Conservation (phyloP, 2,329 filamentous ascomycete species). For the Exophiala sp. region DNA sequence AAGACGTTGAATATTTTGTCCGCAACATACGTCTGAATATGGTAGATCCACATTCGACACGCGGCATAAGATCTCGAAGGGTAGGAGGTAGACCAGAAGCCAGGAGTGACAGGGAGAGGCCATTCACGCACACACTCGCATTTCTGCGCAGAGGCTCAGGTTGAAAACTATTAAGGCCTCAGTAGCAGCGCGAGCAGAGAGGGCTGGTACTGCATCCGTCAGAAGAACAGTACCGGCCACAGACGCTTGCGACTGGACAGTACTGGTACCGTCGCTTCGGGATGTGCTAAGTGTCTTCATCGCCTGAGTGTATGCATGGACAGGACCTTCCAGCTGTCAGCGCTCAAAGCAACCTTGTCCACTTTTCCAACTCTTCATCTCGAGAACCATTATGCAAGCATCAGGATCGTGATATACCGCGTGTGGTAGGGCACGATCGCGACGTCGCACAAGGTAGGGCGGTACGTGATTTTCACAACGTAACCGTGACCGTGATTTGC, state of each 20-base stretch:
- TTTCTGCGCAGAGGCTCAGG: conserved; percentile 20
- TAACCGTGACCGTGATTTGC: neutral
- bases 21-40: neutral
- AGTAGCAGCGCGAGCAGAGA: conserved; percentile 12
- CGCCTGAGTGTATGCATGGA: conserved; percentile 10
- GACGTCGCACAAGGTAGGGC: conserved; percentile 1
- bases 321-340: neutral
- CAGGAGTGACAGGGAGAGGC: neutral
- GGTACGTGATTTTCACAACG: neutral
- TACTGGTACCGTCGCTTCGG: conserved; percentile 14
- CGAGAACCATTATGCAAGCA: conserved; percentile 1
- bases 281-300: conserved; percentile 22
- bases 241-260: conserved; percentile 6
- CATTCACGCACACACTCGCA: conserved; percentile 7
- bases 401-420: conserved; percentile 8
- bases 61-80: neutral
- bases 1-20: neutral
- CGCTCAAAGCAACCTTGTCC: neutral
- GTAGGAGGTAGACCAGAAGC: conserved; percentile 1
- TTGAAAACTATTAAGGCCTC: conserved; percentile 24
- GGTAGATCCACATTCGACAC: neutral
- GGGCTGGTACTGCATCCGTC: conserved; percentile 17
- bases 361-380: conserved; percentile 1
- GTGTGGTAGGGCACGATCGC: neutral
- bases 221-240: conserved; percentile 14